Conservation (phyloP, 495 filamentous ascomycete genomes). For the Xylaria longipes region DNA sequence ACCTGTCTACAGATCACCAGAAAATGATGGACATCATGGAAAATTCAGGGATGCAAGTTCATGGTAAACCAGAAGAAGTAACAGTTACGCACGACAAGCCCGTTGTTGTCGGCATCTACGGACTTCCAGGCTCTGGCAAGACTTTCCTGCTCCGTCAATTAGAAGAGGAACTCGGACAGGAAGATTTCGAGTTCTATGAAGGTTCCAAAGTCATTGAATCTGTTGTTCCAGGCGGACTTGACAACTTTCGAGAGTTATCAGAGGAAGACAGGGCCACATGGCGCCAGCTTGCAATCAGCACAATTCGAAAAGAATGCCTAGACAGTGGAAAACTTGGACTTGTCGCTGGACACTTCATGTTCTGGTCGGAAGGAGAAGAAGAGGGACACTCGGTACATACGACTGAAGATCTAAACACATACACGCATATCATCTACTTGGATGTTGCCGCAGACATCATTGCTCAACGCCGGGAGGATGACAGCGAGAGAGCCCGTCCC, state of each 20-base stretch:
- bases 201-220: constrained; percentile 58
- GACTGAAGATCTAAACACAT: constrained; percentile 54
- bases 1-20: not conserved
- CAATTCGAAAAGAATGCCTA: constrained; percentile 50
- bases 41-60: not conserved
- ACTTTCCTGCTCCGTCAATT: constrained; percentile 56
- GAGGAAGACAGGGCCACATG: constrained; percentile 48
- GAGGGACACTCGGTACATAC: constrained; percentile 49
- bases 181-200: constrained; percentile 59
- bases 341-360: constrained; percentile 67
- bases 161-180: constrained; percentile 42
- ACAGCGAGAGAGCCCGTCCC: constrained; percentile 50
- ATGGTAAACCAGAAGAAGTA: not conserved
- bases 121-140: constrained; percentile 68
- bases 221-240: constrained; percentile 58
- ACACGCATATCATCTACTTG: constrained; percentile 69
- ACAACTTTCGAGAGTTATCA: constrained; percentile 53
- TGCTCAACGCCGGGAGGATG: constrained; percentile 43
- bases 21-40: not conserved
- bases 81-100: constrained; percentile 38
- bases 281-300: constrained; percentile 58
- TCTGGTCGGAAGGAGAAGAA: constrained; percentile 58
- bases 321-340: constrained; percentile 49
- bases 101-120: constrained; percentile 65
- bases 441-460: constrained; percentile 49